phyloP scores from a whole-genome alignment of 305 asterid genomes.

The Solanum hybrid region DNA sequence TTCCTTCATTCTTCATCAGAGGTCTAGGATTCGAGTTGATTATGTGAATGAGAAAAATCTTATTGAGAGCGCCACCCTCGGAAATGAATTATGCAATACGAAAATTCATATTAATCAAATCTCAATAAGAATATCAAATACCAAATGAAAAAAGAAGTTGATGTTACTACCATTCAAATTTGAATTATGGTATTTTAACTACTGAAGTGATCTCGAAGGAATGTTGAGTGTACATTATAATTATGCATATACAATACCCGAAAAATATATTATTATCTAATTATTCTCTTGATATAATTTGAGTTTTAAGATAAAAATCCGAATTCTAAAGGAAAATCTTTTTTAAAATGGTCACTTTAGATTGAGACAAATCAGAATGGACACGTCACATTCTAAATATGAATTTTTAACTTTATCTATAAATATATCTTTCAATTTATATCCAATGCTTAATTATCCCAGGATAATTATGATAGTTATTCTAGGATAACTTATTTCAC shows the following conservation, averaged over 20 bases:
- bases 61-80: rapidly evolving
- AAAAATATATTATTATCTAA: background rate
- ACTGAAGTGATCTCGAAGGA: background rate
- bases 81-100: background rate
- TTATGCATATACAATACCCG: background rate
- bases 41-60: background rate
- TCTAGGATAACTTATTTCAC: no score
- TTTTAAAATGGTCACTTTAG: background rate
- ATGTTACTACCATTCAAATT: background rate
- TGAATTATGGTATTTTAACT: background rate
- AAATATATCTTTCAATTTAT: background rate
- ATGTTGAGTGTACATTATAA: background rate
- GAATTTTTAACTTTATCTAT: background rate
- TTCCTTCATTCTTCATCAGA: background rate
- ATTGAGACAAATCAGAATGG: background rate
- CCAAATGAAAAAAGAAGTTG: background rate
- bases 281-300: background rate
- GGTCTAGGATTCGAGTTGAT: background rate
- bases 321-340: background rate
- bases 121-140: background rate
- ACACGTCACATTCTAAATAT: background rate
- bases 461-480: no score
- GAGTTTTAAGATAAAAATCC: background rate
- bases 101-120: background rate
- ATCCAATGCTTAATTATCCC: background rate